Base-by-base conservation (phyloP, 768 basidiomycete species). In the Mycena sanguinolenta region DNA sequence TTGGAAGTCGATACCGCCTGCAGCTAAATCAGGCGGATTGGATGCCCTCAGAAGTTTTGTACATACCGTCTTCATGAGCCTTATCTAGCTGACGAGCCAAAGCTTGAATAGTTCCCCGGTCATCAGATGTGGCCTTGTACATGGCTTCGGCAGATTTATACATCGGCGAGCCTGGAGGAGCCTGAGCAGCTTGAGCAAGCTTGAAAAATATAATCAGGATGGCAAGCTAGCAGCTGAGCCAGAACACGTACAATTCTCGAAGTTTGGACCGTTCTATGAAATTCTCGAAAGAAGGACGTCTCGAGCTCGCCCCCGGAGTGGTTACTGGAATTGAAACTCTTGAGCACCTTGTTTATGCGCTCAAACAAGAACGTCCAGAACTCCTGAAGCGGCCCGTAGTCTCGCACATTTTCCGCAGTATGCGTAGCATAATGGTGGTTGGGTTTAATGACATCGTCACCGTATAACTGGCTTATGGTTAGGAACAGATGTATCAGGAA, bases 291-390 rank as follows among this genome's bases (percentile, higher is more conserved):
- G n/a, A n/a, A n/a, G n/a, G n/a, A n/a, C n/a, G n/a, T n/a, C n/a
- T n/a, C n/a, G n/a, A 81, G 65, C 52, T 78, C 75, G 3, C 80
- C 79, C 5, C 72, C 70, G 5, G 57, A 74, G 21, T 76, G 78
- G 19, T 77, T 78, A 34, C 77, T 79, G 0, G 75, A 74, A 4
- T 71, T 55, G 58, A 72, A 77, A 30, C 70, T 65, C 69, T 80
- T 80, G 44, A 81, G 71, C 2, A 79, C 46, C 28, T 78, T 78
- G 72, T 81, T 81, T 21, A 82, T 61, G 0, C 80, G 72, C 46
- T 82, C 80, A 36, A 74, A 75, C 0, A 80, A 57, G 63, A 79
- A 82, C 0, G 74, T 75, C 80, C 81, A 81, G 65, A 80, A 80
- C 0, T 72, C 74, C 52, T 79, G 75, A 4, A 80, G 73, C 0